These are phyloP conservation scores for Oryza longistaminata DNA, from an alignment of 176 grass and related monocot species.

Conservation along the genomic window DNA sequence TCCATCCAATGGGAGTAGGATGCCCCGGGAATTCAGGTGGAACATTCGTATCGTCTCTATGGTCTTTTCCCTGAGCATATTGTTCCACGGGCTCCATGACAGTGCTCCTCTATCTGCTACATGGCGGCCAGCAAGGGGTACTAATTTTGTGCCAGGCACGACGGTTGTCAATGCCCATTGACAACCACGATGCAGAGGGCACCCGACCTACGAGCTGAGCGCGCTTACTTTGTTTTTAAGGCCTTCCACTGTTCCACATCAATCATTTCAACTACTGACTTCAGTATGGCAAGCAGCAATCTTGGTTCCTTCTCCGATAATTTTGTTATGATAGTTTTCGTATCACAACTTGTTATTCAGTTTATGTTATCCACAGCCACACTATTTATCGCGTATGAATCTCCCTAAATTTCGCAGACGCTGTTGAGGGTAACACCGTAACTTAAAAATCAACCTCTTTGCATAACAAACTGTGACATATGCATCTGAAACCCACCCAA, in stretches of 20 bases:
- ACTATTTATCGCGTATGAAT: background rate
- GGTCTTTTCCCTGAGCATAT: too few species aligned
- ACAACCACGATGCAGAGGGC: too few species aligned
- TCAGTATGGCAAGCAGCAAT: constrained; percentile 65
- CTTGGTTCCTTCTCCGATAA: constrained; percentile 70
- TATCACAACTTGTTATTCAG: constrained; percentile 40
- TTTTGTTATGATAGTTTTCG: constrained; percentile 61
- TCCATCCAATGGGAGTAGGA: too few species aligned
- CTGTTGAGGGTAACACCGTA: background rate
- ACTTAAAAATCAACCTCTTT: background rate
- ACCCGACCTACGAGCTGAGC: too few species aligned
- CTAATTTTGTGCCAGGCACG: too few species aligned
- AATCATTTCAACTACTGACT: constrained; percentile 71
- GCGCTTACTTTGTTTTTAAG: constrained; percentile 36
- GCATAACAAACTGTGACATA: background rate
- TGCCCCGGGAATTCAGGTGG: too few species aligned
- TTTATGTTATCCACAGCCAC: background rate
- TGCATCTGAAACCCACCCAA: background rate
- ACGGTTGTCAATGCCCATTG: too few species aligned
- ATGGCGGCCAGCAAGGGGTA: too few species aligned
- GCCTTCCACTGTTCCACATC: constrained; percentile 38
- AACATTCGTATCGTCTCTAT: too few species aligned
- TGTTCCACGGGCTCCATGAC: too few species aligned
- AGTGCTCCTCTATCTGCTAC: too few species aligned
- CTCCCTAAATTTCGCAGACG: background rate